Conservation (phyloP, 345 rosid genomes). For the Clausena lansium region DNA sequence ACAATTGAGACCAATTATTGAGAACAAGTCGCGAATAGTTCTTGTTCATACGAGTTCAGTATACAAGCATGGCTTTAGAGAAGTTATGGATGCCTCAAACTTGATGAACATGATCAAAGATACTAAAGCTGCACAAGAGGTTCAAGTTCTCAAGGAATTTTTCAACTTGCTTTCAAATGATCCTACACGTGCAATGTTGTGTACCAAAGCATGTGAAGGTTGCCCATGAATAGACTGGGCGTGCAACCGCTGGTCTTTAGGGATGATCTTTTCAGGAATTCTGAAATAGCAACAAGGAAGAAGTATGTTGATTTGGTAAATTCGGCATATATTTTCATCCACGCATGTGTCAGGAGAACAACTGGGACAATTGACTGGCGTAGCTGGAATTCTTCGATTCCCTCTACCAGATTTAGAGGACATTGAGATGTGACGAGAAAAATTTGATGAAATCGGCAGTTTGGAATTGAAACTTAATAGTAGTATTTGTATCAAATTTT, state of each 20-base stretch:
- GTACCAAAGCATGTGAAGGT: conserved; percentile 99
- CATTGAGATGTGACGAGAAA: conserved; percentile 67
- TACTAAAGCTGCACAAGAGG: conserved; percentile 93
- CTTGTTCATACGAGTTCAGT: conserved; percentile 89
- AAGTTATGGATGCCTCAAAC: conserved; percentile 80
- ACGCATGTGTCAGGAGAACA: conserved; percentile 97
- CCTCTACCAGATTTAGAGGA: conserved; percentile 94
- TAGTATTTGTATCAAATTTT: too few relatives aligned
- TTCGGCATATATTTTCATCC: conserved; percentile 80
- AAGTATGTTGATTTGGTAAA: conserved; percentile 69
- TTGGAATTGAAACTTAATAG: too few relatives aligned
- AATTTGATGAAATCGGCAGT: too few relatives aligned
- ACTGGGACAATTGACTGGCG: conserved; percentile 72
- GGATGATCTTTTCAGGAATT: conserved; percentile 89
- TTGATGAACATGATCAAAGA: conserved; percentile 88
- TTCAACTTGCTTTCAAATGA: conserved; percentile 89
- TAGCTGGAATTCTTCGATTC: conserved; percentile 91
- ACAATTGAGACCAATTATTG: conserved; percentile 78
- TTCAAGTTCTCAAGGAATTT: conserved; percentile 80
- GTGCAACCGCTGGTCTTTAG: conserved; percentile 87
- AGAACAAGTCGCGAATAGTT: conserved; percentile 74
- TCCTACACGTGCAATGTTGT: conserved; percentile 71
- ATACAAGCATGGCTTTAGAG: conserved; percentile 82
- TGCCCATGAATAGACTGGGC: conserved; percentile 87
- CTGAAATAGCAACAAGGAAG: conserved; percentile 55